These are phyloP conservation scores for Myxozyma lipomycoides DNA, from an alignment of 805 yeast genomes.

Conservation along the genomic window DNA sequence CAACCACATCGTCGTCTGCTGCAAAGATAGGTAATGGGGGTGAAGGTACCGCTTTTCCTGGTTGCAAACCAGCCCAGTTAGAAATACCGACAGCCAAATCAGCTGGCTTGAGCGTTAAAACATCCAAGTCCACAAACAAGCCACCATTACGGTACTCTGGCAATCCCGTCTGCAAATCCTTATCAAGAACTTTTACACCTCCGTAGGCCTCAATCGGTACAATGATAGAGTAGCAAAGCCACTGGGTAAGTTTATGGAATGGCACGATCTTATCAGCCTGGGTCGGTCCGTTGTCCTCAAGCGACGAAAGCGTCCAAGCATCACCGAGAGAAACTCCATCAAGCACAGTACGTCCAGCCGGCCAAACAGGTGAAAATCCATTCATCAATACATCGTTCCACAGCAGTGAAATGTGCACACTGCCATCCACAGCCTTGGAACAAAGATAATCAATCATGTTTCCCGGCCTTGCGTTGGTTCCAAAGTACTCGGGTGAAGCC, in stretches of 20 bases:
- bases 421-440: conserved; percentile 11
- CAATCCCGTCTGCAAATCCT: conserved; percentile 46
- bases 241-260: conserved; percentile 63
- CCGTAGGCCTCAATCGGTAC: conserved; percentile 45
- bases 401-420: conserved; percentile 45
- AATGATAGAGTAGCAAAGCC: conserved; percentile 60
- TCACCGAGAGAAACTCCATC: conserved; percentile 57
- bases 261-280: conserved; percentile 49
- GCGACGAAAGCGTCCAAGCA: conserved; percentile 48
- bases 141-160: conserved; percentile 68
- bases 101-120: conserved; percentile 47
- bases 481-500: conserved; percentile 44
- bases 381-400: conserved; percentile 53
- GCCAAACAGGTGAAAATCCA: conserved; percentile 60
- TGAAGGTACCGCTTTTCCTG: not conserved
- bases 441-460: conserved; percentile 39
- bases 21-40: conserved; percentile 48
- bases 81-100: conserved; percentile 40
- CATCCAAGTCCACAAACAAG: conserved; percentile 53
- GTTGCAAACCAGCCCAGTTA: conserved; percentile 34
- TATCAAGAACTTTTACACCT: conserved; percentile 6
- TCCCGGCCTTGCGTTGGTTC: conserved; percentile 50
- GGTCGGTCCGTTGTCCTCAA: conserved; percentile 29
- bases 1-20: conserved; percentile 57
- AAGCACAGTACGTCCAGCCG: conserved; percentile 45